Conservation (phyloP, 495 filamentous ascomycete genomes). For the Tuber magnatum region DNA sequence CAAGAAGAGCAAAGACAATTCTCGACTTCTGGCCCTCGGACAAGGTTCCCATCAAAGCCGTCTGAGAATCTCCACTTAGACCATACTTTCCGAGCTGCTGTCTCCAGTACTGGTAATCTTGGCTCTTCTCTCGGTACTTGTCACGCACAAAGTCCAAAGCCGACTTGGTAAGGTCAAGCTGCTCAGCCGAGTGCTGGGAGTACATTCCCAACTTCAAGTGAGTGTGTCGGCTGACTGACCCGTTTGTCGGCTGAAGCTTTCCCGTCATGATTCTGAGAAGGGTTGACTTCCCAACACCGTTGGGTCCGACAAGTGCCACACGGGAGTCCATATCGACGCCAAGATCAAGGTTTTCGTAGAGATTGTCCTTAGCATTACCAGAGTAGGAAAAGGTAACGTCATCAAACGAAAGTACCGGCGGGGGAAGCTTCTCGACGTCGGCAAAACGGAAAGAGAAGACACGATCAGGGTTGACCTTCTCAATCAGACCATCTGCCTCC, state of each 20-base stretch:
- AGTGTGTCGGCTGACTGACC: conserved; percentile 80
- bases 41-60: conserved; percentile 91
- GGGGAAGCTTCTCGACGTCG: conserved; percentile 95
- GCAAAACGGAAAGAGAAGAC: conserved; percentile 99
- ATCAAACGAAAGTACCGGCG: conserved; percentile 92
- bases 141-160: conserved; percentile 95
- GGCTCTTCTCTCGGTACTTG: conserved; percentile 77
- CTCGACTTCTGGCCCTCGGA: conserved; percentile 96
- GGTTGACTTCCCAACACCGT: conserved; percentile 99
- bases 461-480: conserved; percentile 73
- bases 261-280: conserved; percentile 95
- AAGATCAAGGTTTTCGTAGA: conserved; percentile 93
- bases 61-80: conserved; percentile 84
- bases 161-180: conserved; percentile 96
- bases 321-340: conserved; percentile 99
- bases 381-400: conserved; percentile 97
- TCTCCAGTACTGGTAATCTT: conserved; percentile 99
- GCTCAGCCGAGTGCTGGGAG: conserved; percentile 95
- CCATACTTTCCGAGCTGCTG: conserved; percentile 95
- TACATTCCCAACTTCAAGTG: conserved; percentile 98
- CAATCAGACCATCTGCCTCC: conserved; percentile 98
- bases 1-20: conserved; percentile 94
- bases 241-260: conserved; percentile 76
- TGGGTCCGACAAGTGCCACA: conserved; percentile 93
- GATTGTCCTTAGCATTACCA: conserved; percentile 76